Base-by-base conservation (phyloP, 352 stramenopile species). In the Pythium utonaiense region DNA sequence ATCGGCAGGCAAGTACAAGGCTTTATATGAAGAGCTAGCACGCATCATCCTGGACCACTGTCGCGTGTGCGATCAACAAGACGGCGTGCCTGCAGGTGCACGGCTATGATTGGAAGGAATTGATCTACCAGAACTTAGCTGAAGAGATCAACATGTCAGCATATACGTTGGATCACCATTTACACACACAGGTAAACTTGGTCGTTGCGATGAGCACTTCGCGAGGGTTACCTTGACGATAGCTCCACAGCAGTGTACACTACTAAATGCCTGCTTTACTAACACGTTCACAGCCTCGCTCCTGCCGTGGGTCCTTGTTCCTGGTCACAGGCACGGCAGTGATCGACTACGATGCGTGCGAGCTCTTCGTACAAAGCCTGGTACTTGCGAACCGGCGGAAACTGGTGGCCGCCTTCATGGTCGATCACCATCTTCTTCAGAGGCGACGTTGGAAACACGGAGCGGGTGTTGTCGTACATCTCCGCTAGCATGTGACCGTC, bases 331-430 rank as follows among this genome's bases (percentile, higher is more conserved):
- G 28, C 56, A 12, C 62, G 66, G 53, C 60, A 75, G 41, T 77
- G 73, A 22, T 60, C 53, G 10, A 62, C n/a, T 22, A 75, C 71
- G 30, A 64, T 24, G 7, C 51, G 47, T 9, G 64, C 59, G 16
- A 78, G 61, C 21, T 71, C 47, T 13, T 59, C 62, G 33, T 77
- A 77, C n/a, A 78, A 49, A 12, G 22, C 24, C 21, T 53, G 41
- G 31, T 75, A 70, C 28, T 57, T 67, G 31, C 41, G 50, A 22
- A 64, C 51, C 2, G 66, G 64, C 12, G 73, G 73, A 55, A 81
- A 77, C 47, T 71, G 66, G 53, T 78, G 73, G 40, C 70, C 70
- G 9, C 60, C 68, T 13, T 71, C 67, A 53, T 81, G 73, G 55
- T 77, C 64, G 12, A 78, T 36, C 50, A 81, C 38, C 44, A 73